Conservation (phyloP, 768 basidiomycete species). For the Hortiboletus campestris region DNA sequence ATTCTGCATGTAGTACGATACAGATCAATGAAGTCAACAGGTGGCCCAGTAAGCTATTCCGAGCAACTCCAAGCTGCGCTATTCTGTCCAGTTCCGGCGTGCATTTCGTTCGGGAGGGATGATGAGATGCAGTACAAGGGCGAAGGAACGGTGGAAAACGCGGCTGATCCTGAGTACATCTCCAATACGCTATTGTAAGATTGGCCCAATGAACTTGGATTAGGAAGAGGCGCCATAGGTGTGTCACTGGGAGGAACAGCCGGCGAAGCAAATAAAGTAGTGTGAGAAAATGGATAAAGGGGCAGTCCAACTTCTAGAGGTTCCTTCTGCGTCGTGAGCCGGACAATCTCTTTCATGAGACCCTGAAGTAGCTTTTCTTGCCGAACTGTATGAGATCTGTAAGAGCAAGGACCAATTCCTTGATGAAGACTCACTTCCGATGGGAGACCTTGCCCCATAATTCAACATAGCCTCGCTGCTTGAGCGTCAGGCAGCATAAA, state of each 20-base stretch:
- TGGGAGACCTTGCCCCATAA: slow-evolving; percentile 76
- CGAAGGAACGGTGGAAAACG: neutral
- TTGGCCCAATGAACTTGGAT: slow-evolving; percentile 16
- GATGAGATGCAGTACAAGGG: slow-evolving; percentile 3
- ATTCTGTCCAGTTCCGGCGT: slow-evolving; percentile 3
- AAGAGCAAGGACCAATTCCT: neutral
- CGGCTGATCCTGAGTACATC: slow-evolving; percentile 6
- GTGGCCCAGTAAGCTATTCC: slow-evolving; percentile 2
- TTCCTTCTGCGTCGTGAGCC: slow-evolving; percentile 76
- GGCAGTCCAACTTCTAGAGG: slow-evolving; percentile 80
- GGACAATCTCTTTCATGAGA: slow-evolving; percentile 81
- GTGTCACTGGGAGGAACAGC: slow-evolving; percentile 33
- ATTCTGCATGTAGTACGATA: slow-evolving; percentile 4
- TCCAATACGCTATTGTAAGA: slow-evolving; percentile 4
- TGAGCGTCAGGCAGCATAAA: slow-evolving; percentile 4
- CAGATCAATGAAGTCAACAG: slow-evolving; percentile 3
- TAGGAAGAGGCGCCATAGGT: slow-evolving; percentile 30
- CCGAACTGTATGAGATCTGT: slow-evolving; percentile 50
- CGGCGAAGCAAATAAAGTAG: slow-evolving; percentile 56
- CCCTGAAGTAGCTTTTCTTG: slow-evolving; percentile 82
- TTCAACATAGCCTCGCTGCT: slow-evolving; percentile 78
- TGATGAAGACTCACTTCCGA: slow-evolving; percentile 61
- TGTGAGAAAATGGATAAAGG: slow-evolving; percentile 77
- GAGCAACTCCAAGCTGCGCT: slow-evolving; percentile 6
- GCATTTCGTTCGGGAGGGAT: slow-evolving; percentile 8